Evolutionary conservation across 306 rosid species (phyloP), one percentile per base, ranked within the genome.

Genomic region (Sophora flavescens): DNA sequence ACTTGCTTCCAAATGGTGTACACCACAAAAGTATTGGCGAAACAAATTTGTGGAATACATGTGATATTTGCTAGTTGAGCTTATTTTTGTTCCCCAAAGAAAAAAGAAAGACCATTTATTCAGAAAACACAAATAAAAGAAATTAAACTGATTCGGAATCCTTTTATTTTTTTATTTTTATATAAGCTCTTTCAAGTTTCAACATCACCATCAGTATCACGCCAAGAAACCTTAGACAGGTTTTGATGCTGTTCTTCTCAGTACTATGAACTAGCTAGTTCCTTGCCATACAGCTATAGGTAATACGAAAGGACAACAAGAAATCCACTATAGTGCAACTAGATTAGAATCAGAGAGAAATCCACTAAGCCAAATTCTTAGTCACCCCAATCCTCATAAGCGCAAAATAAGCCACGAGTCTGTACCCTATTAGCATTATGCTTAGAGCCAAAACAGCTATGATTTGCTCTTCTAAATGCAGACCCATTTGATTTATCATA

Each of bases 371-470:
- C 35, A 33, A 9, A 32, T 72, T 72, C 69, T 73, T 86, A 22
- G 70, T 84, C 4, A 47, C 52, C 52, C 52, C 52, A 47, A 47
- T 47, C 52, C 52, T 47, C 52, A 47, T 47, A 12, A 47, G 52
- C 12, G 52, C 52, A 33, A 79, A 16, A 57, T 86, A 88, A 64
- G 90, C 90, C 36, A 89, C 7, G 16, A 89, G 72, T 56, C 93
- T 82, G 63, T 81, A 88, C 6, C 72, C 84, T 45, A 84, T 39
- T 3, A 86, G 75, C 92, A 88, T 88, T 0, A 80, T 3, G 26
- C 15, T 42, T 60, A 89, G 57, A 58, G 89, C 90, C 50, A 78
- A 17, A 5, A 28, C 30, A 15, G 80, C 70, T 4, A 30, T 2
- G 53, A 8, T 51, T 67, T 74, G 75, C 4, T 80, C 84, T 68